Base-by-base conservation (phyloP, 2,329 filamentous ascomycete genomes). In the Trichoderma koningiopsis region DNA sequence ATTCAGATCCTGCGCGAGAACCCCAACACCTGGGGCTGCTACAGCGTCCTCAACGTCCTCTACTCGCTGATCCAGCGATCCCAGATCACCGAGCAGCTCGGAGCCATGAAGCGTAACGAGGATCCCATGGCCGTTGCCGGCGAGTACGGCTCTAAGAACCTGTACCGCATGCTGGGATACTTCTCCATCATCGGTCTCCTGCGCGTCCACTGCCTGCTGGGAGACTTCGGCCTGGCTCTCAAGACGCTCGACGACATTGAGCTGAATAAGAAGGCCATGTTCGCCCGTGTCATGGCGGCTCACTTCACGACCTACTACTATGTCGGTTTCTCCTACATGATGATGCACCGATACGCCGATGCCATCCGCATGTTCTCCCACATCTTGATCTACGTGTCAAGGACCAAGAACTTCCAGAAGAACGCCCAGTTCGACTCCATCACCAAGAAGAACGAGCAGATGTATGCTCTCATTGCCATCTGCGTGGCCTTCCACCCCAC, bases 301-400 rank as follows among this genome's bases (percentile, higher is more conserved):
- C 96, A 99, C 86, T 98, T 98, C 86, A 97, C 95, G 75, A 99
- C 96, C 74, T 99, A 98, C 89, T 99, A 99, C 89, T 98, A 98
- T 81, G 95, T 99, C 72, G 96, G 96, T 75, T 99, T 99, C 89
- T 97, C 93, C 75, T 99, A 99, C 91, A 98, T 99, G 95, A 99
- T 99, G 96, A 97, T 98, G 93, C 94, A 96, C 85, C 93, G 96
- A 80, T 99, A 99, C 81, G 93, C 94, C 83, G 96, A 99, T 83
- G 96, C 96, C 81, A 97, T 99, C 85, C 94, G 95, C 87, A 97
- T 97, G 91, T 99, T 99, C 90, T 97, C 93, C 87, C 96, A 99
- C 88, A 99, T 99, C 82, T 90, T 99, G 76, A 92, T 99, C 84
- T 99, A 98, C 84, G 94, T 99, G 74, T 97, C 94, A 75, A 88